phyloP scores from a whole-genome alignment of 2,329 filamentous ascomycete species.

The Scedosporium apiospermum region DNA sequence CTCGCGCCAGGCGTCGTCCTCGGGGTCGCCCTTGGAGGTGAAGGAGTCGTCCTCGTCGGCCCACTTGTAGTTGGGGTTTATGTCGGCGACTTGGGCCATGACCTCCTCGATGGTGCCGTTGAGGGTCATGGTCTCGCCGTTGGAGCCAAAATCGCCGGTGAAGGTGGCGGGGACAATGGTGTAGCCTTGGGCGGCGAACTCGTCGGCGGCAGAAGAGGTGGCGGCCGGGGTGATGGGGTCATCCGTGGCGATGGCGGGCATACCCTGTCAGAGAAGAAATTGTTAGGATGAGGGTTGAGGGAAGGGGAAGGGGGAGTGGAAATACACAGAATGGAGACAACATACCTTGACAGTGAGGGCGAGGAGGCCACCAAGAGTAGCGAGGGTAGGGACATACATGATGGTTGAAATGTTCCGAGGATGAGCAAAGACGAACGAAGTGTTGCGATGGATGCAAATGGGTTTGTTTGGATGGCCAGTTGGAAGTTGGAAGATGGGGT shows the following conservation, averaged over 20 bases:
- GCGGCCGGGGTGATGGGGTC: not conserved
- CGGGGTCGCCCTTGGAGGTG: not conserved
- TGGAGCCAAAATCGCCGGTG: not conserved
- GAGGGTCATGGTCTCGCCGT: not conserved
- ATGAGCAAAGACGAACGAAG: not conserved
- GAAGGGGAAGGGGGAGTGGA: not conserved
- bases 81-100: not conserved
- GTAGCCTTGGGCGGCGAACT: not conserved
- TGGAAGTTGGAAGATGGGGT: too few species aligned
- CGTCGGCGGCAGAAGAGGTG: not conserved
- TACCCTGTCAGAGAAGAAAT: not conserved
- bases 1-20: not conserved
- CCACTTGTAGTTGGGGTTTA: not conserved
- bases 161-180: not conserved
- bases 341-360: not conserved
- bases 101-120: conserved; percentile 2
- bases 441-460: not conserved
- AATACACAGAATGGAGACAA: not conserved
- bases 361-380: not conserved
- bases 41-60: not conserved
- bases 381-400: not conserved
- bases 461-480: not conserved
- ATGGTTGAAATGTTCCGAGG: not conserved
- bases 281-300: not conserved
- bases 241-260: not conserved